These are phyloP conservation scores for Trypanosoma theileri DNA, from an alignment of 208 protist genomes.

Conservation along the genomic window DNA sequence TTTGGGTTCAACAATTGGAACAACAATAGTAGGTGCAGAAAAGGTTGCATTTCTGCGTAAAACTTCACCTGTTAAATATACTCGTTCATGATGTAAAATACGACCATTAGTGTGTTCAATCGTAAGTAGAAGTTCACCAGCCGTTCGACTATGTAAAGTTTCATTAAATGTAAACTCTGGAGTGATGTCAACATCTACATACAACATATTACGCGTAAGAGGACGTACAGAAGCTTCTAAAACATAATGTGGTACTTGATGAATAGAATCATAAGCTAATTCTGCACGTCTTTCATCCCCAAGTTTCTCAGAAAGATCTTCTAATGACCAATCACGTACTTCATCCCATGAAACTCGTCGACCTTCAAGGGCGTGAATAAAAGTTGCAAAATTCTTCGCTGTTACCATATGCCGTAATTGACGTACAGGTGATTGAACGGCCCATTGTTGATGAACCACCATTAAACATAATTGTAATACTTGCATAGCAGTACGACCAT, in stretches of 20 bases:
- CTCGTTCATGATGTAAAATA: slow-evolving; percentile 95
- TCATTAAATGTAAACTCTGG: slow-evolving; percentile 97
- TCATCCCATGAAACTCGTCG: slow-evolving; percentile 95
- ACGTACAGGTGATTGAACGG: slow-evolving; percentile 92
- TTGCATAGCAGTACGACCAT: slow-evolving; percentile 94
- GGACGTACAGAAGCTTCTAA: slow-evolving; percentile 92
- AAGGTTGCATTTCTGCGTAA: slow-evolving; percentile 74
- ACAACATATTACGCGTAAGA: slow-evolving; percentile 95
- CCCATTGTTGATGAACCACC: slow-evolving; percentile 97
- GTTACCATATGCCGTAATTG: slow-evolving; percentile 83
- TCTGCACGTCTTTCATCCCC: slow-evolving; percentile 81
- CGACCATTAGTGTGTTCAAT: slow-evolving; percentile 96
- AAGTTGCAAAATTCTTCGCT: slow-evolving; percentile 70
- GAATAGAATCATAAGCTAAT: slow-evolving; percentile 90
- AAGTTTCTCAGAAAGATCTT: slow-evolving; percentile 95
- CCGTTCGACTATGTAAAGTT: slow-evolving; percentile 82
- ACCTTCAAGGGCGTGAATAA: slow-evolving; percentile 95
- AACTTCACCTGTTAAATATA: slow-evolving; percentile 36
- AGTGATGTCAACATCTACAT: slow-evolving; percentile 95
- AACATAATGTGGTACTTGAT: slow-evolving; percentile 94
- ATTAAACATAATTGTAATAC: slow-evolving; percentile 90
- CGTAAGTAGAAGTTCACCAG: slow-evolving; percentile 94
- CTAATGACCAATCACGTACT: slow-evolving; percentile 90
- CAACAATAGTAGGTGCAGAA: slow-evolving; percentile 88
- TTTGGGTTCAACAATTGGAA: slow-evolving; percentile 97